Percentiles rank a stretch among this genome's conserved stretches.
Conservation (phyloP, 306 rosid species). For the Acacia confusa region DNA sequence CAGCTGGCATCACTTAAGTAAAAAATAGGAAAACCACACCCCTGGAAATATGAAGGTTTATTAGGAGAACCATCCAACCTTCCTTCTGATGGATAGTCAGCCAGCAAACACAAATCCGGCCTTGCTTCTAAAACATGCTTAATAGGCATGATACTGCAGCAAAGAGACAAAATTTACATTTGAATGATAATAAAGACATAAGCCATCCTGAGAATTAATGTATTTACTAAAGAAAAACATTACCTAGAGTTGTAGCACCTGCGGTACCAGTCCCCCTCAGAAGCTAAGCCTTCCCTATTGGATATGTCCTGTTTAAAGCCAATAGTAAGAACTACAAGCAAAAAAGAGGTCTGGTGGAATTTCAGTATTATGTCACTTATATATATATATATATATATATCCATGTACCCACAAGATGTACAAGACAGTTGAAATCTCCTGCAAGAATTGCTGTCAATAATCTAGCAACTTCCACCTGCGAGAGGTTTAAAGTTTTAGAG, state of each 20-base stretch:
- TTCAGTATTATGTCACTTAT: constrained; percentile 24
- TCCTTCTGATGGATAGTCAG: constrained; percentile 93
- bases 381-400: constrained; percentile 10
- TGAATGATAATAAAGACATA: not conserved
- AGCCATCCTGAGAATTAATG: not conserved
- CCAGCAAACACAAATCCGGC: constrained; percentile 73
- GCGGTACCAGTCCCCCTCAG: constrained; percentile 82
- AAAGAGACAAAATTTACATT: constrained; percentile 31
- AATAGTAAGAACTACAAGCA: constrained; percentile 32
- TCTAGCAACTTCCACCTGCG: constrained; percentile 81
- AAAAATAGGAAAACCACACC: not conserved
- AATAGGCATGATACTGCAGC: constrained; percentile 66
- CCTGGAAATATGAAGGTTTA: constrained; percentile 9
- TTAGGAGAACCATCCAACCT: constrained; percentile 55
- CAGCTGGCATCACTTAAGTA: constrained; percentile 26
- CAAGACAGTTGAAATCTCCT: constrained; percentile 85
- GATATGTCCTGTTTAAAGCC: constrained; percentile 80
- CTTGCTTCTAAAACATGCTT: constrained; percentile 80
- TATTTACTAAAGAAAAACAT: constrained; percentile 22
- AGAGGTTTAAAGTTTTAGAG: constrained; percentile 17
- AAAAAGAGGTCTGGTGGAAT: constrained; percentile 25
- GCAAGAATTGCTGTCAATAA: constrained; percentile 65
- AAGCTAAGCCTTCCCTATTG: constrained; percentile 97
- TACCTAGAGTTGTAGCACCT: constrained; percentile 85
- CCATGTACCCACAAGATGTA: constrained; percentile 73